These are phyloP conservation scores for Diutina scorzettiae DNA, from an alignment of 1,139 yeast genomes.

Conservation along the genomic window DNA sequence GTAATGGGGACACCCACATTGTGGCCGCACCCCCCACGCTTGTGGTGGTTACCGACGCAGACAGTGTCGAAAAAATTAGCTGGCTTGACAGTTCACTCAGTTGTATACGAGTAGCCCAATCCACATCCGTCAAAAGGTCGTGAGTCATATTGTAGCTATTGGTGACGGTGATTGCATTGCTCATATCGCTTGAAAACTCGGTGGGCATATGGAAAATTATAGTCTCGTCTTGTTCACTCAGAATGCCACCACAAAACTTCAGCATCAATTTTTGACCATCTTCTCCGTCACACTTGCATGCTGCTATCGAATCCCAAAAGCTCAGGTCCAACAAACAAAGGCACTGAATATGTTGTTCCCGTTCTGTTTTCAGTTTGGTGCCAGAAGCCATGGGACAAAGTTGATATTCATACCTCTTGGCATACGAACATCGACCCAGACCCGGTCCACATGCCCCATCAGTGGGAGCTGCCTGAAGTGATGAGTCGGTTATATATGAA, in stretches of 20 bases:
- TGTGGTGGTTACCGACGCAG: too few relatives aligned
- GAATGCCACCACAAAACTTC: background rate
- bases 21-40: too few relatives aligned
- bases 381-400: conserved; percentile 2
- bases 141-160: background rate
- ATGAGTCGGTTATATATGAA: background rate
- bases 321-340: background rate
- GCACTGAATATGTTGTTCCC: background rate
- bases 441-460: conserved; percentile 4
- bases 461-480: background rate
- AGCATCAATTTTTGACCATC: background rate
- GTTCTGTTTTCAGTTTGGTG: background rate
- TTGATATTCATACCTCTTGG: background rate
- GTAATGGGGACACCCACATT: too few relatives aligned
- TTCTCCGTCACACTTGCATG: background rate
- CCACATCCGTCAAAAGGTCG: background rate
- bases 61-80: background rate
- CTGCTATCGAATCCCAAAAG: background rate
- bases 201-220: conserved; percentile 2
- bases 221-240: background rate
- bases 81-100: too few relatives aligned
- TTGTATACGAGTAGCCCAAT: conserved; percentile 4
- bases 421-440: background rate
- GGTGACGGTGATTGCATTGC: background rate
- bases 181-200: background rate